Percentiles rank a stretch among this genome's conserved stretches.
These are phyloP conservation scores for Macrocybe gigantea DNA, from an alignment of 768 basidiomycete genomes.

Conservation along the genomic window DNA sequence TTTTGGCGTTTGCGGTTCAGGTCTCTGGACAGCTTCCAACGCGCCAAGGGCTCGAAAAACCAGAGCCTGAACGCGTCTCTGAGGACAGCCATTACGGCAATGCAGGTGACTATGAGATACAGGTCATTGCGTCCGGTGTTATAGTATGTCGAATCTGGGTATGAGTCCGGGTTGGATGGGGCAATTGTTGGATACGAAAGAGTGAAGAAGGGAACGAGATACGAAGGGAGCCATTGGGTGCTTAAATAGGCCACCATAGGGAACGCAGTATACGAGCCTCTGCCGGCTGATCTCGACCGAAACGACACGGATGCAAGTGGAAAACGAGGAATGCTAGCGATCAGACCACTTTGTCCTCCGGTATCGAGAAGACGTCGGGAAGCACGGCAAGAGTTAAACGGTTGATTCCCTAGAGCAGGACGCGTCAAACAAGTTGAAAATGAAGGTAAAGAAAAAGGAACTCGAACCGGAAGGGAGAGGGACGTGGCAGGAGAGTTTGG, in stretches of 20 bases:
- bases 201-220: slow-evolving; percentile 61
- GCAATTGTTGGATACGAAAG: slow-evolving; percentile 63
- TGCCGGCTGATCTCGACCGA: too few relatives aligned
- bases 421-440: too few relatives aligned
- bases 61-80: slow-evolving; percentile 73
- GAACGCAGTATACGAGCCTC: slow-evolving; percentile 17
- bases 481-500: too few relatives aligned
- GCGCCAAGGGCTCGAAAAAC: slow-evolving; percentile 77
- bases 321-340: not conserved
- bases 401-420: too few relatives aligned
- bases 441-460: too few relatives aligned
- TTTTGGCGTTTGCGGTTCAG: slow-evolving; percentile 17
- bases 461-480: too few relatives aligned
- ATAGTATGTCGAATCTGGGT: slow-evolving; percentile 66
- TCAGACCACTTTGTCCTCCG: slow-evolving; percentile 9
- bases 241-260: slow-evolving; percentile 12
- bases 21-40: slow-evolving; percentile 63
- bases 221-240: slow-evolving; percentile 39
- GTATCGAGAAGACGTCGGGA: too few relatives aligned
- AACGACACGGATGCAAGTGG: not conserved
- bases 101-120: slow-evolving; percentile 77
- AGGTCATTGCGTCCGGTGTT: slow-evolving; percentile 67
- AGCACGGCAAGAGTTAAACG: too few relatives aligned
- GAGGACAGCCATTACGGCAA: slow-evolving; percentile 80
- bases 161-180: slow-evolving; percentile 63